Evolutionary conservation across 257 asterid species (phyloP), one percentile per base, ranked within the genome.

Genomic region (Paraleonurus japonicus): DNA sequence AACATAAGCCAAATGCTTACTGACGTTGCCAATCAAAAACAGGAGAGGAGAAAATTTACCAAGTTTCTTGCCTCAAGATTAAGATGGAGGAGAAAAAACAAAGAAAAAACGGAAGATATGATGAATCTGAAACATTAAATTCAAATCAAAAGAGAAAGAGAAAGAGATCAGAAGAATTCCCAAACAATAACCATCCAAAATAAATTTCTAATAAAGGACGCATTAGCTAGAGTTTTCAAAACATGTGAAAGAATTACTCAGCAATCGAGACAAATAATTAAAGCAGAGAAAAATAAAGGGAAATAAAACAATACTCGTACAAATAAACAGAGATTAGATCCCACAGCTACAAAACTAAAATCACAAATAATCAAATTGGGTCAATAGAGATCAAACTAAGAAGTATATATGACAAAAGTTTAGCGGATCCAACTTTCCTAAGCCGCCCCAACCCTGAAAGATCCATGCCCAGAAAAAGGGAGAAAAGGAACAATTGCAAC

Each of bases 391-490:
- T 78, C 61, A 58, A 65, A 55, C 51, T 4, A 33, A 24, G 43
- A 32, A 75, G 66, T 20, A 48, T 10, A 45, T 5, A 45, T 57
- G 57, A 50, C 8, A 62, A 39, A 39, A 72, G 39, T 41, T 43
- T 16, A 37, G 6, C 58, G 24, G 74, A 75, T 72, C 65, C 65
- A 57, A 51, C 51, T 71, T 70, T 71, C 60, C 64, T 13, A 30
- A 66, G 77, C 78, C 55, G 61, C 71, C 76, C 53, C 78, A 47
- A 54, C 5, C 63, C 50, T 61, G 22, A 67, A 35, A 73, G 45
- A 57, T 77, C 43, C 63, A 69, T 33, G 73, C 45, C 80, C 11
- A 13, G 35, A 30, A 54, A 24, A 71, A 37, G 67, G 45, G 51
- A 72, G 74, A 15, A 61, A 73, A 59, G 24, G 24, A 50, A 20